These are phyloP conservation scores for Anthoceros angustus DNA, from an alignment of 225 moss, liverwort and hornwort genomes.

Conservation along the genomic window DNA sequence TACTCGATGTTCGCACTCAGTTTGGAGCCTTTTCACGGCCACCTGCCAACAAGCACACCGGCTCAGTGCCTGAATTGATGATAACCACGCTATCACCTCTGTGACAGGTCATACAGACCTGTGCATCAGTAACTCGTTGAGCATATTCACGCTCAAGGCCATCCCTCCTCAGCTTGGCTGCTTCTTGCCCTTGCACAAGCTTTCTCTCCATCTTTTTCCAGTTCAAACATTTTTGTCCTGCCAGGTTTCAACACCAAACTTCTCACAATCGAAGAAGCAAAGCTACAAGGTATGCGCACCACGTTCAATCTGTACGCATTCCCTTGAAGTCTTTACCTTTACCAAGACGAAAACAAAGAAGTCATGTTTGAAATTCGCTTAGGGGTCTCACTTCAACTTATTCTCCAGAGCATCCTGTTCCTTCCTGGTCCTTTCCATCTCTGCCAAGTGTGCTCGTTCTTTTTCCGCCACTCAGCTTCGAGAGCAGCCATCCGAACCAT, in stretches of 20 bases:
- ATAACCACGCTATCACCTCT: background rate
- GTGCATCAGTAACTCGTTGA: conserved; percentile 33
- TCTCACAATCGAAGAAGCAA: too few relatives aligned
- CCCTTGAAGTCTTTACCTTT: background rate
- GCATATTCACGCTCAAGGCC: conserved; percentile 33
- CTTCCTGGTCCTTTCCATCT: conserved; percentile 29
- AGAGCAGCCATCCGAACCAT: conserved; percentile 19
- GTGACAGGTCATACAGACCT: conserved; percentile 16
- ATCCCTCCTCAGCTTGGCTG: conserved; percentile 25
- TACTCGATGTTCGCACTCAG: conserved; percentile 7
- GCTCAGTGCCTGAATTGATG: too few relatives aligned
- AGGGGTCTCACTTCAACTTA: conserved; percentile 30
- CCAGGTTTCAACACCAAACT: too few relatives aligned
- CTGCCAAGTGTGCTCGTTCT: conserved; percentile 23
- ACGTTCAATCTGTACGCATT: background rate
- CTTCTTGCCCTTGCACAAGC: conserved; percentile 32
- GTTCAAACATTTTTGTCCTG: conserved; percentile 37
- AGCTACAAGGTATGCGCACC: too few relatives aligned
- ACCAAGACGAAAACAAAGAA: background rate
- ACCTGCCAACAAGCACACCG: background rate
- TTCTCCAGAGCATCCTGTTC: conserved; percentile 38
- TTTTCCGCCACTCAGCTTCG: conserved; percentile 39
- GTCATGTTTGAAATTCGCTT: background rate
- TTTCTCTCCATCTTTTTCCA: conserved; percentile 55
- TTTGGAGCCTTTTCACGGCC: conserved; percentile 6